Percentiles rank a stretch among this genome's conserved stretches.
Evolutionary conservation across 805 yeast genomes (phyloP).

Genomic region (Yueomyces sp.): DNA sequence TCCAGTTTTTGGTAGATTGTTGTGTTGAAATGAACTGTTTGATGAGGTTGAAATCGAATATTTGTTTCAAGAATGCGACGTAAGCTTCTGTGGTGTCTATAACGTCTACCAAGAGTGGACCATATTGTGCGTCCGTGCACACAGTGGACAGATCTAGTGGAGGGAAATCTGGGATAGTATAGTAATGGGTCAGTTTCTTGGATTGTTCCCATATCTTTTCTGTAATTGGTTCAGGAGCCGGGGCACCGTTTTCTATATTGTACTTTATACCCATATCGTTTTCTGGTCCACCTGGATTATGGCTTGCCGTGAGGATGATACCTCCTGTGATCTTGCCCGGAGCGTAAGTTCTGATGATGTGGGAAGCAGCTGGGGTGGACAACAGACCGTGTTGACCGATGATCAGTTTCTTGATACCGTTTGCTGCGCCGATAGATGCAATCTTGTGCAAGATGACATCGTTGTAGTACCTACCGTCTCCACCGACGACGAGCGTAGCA

Average conservation of each 20-base stretch:
- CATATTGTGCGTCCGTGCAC: constrained; percentile 37
- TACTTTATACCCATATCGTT: constrained; percentile 94
- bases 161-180: constrained; percentile 45
- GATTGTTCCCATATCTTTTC: constrained; percentile 71
- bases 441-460: constrained; percentile 70
- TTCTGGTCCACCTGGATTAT: constrained; percentile 94
- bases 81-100: constrained; percentile 75
- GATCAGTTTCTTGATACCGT: constrained; percentile 75
- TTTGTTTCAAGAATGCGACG: constrained; percentile 62
- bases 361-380: constrained; percentile 98
- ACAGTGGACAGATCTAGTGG: constrained; percentile 45
- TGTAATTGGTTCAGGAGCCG: constrained; percentile 94
- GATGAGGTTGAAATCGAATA: constrained; percentile 81
- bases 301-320: constrained; percentile 90
- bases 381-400: constrained; percentile 81
- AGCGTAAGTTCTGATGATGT: constrained; percentile 60
- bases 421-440: constrained; percentile 77
- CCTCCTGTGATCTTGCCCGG: constrained; percentile 57
- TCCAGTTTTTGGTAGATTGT: constrained; percentile 42
- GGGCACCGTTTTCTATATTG: constrained; percentile 91
- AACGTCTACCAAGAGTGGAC: constrained; percentile 61
- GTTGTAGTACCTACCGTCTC: constrained; percentile 93
- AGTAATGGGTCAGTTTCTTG: constrained; percentile 44
- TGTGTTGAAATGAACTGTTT: constrained; percentile 44
- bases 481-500: constrained; percentile 82